Percentiles rank a stretch among this genome's conserved stretches.
Conservation (phyloP, 257 asterid genomes). For the Fraxinus anomala region DNA sequence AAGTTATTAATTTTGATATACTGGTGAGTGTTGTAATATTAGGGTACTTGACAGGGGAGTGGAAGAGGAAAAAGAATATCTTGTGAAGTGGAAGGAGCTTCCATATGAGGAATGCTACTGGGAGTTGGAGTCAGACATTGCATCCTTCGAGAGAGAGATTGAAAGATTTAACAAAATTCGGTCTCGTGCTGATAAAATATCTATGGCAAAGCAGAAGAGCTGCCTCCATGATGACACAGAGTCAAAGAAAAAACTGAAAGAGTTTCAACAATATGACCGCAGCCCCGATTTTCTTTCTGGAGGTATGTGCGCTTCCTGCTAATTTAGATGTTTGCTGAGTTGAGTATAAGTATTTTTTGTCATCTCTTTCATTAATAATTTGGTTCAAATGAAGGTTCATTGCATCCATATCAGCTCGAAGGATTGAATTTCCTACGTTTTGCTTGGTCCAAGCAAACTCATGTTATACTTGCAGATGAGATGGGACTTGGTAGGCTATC, state of each 20-base stretch:
- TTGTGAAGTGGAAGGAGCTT: slow-evolving; percentile 98
- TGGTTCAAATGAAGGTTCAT: slow-evolving; percentile 58
- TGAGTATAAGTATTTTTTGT: slow-evolving; percentile 17
- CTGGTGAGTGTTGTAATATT: background rate
- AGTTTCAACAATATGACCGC: slow-evolving; percentile 85
- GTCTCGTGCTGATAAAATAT: slow-evolving; percentile 54
- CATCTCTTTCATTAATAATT: slow-evolving; percentile 22
- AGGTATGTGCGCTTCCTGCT: slow-evolving; percentile 45
- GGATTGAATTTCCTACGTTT: slow-evolving; percentile 97
- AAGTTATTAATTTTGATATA: background rate
- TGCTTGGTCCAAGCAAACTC: slow-evolving; percentile 97
- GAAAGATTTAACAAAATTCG: slow-evolving; percentile 61
- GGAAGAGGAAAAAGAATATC: slow-evolving; percentile 77
- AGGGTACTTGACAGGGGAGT: slow-evolving; percentile 47
- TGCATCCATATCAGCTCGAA: slow-evolving; percentile 99
- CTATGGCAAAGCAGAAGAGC: slow-evolving; percentile 60
- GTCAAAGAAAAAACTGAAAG: slow-evolving; percentile 67
- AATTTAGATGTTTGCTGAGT: slow-evolving; percentile 15
- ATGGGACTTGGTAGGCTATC: slow-evolving; percentile 93
- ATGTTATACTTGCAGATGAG: slow-evolving; percentile 99
- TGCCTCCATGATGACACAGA: slow-evolving; percentile 58
- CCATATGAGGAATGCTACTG: slow-evolving; percentile 90
- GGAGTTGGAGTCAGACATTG: slow-evolving; percentile 85
- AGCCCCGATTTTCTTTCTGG: slow-evolving; percentile 91
- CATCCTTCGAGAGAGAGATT: slow-evolving; percentile 77